phyloP scores from a whole-genome alignment of 768 basidiomycete genomes.

The Mycena floridula region DNA sequence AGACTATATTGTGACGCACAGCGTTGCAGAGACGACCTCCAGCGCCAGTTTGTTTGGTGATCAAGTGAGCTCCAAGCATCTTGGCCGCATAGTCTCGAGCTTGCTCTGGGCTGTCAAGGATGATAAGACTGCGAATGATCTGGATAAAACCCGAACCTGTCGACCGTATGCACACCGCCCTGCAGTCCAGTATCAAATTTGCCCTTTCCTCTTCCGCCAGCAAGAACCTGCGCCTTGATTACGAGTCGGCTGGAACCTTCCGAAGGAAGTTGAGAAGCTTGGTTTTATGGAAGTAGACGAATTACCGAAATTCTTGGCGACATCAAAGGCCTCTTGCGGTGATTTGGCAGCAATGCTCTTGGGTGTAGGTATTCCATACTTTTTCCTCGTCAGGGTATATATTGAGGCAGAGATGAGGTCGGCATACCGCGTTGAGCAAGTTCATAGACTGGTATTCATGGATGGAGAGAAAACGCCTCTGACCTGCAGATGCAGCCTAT shows the following conservation, averaged over 20 bases:
- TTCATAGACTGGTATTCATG: conserved; percentile 98
- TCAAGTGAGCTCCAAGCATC: conserved; percentile 93
- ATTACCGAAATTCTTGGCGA: conserved; percentile 83
- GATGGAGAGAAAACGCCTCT: conserved; percentile 90
- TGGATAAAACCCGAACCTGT: conserved; percentile 47
- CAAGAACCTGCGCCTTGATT: conserved; percentile 98
- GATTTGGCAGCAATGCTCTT: conserved; percentile 85
- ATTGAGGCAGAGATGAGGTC: background rate
- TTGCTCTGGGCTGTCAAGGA: conserved; percentile 62
- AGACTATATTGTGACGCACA: conserved; percentile 38
- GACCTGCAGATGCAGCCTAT: conserved; percentile 67
- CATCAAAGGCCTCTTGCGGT: conserved; percentile 82
- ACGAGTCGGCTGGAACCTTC: conserved; percentile 76
- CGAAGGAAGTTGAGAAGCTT: conserved; percentile 5
- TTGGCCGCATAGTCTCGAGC: conserved; percentile 81
- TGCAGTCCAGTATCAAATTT: conserved; percentile 94
- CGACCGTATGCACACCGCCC: conserved; percentile 93
- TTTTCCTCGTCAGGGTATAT: background rate
- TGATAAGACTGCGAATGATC: conserved; percentile 3
- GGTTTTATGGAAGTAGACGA: background rate
- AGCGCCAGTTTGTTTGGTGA: conserved; percentile 98
- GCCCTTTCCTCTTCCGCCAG: conserved; percentile 97
- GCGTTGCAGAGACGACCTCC: conserved; percentile 92
- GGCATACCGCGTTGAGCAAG: conserved; percentile 78
- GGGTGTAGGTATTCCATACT: conserved; percentile 97